A percentile compares a stretch with the other conserved stretches of the same genome.
phyloP scores from a whole-genome alignment of 129 eudicot genomes.

The Kitagawia praeruptora region DNA sequence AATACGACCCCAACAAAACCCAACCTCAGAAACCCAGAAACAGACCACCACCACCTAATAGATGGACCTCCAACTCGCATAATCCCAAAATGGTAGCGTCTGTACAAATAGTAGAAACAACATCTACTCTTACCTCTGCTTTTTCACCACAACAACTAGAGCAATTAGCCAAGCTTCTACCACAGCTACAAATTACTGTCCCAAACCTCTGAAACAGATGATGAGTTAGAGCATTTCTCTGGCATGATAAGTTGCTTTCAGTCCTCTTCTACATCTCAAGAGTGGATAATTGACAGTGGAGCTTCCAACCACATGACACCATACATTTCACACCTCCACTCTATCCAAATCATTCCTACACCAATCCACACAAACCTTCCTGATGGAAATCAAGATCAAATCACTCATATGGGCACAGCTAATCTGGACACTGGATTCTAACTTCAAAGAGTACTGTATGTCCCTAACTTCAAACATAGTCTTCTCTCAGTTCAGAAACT shows the following conservation, averaged over 20 bases:
- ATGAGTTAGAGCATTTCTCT: neutral
- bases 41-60: too few relatives aligned
- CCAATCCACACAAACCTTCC: neutral
- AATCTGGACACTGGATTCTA: neutral
- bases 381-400: neutral
- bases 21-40: too few relatives aligned
- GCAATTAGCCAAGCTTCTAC: neutral
- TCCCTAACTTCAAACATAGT: neutral
- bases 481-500: neutral
- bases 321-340: neutral
- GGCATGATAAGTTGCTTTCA: neutral
- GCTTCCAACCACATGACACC: neutral
- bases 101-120: too few relatives aligned
- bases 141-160: neutral
- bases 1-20: too few relatives aligned
- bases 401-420: too few relatives aligned
- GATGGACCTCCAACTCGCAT: too few relatives aligned
- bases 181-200: neutral
- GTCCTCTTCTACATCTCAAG: fast-evolving
- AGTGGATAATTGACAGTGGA: neutral
- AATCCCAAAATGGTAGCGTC: too few relatives aligned
- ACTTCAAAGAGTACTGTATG: neutral
- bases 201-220: neutral
- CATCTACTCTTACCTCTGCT: too few relatives aligned
- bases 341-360: neutral